Evolutionary conservation across 306 rosid genomes (phyloP).

Genomic region (Prunus dulcis): DNA sequence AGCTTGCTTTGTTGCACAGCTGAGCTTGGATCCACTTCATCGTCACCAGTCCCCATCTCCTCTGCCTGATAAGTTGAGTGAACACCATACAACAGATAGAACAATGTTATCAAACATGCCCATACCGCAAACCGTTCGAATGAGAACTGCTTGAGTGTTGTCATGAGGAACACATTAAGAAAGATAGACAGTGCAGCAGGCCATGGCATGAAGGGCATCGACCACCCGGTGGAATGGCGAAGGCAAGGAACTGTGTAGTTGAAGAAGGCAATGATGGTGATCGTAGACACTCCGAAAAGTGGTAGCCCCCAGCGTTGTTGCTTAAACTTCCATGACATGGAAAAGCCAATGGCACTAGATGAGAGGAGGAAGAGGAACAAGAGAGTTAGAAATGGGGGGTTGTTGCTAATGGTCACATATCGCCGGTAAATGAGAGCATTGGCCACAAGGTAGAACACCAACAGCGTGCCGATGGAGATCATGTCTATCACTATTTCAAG

Average conservation of each 20-base stretch:
- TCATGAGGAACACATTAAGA: constrained; percentile 78
- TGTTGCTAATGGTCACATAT: constrained; percentile 48
- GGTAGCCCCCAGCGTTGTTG: constrained; percentile 65
- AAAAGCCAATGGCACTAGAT: constrained; percentile 55
- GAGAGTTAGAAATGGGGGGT: constrained; percentile 50
- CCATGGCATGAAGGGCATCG: constrained; percentile 94
- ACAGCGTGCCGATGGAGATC: constrained; percentile 70
- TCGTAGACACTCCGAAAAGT: constrained; percentile 44
- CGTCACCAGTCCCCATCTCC: constrained; percentile 43
- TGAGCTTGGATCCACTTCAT: constrained; percentile 38
- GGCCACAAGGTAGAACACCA: constrained; percentile 92
- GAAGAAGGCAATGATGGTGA: constrained; percentile 54
- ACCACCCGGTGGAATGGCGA: constrained; percentile 40
- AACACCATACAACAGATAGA: constrained; percentile 87
- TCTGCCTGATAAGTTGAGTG: constrained; percentile 84
- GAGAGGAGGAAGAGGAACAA: constrained; percentile 71
- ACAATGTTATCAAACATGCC: constrained; percentile 59
- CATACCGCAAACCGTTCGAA: constrained; percentile 71
- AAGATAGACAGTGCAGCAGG: constrained; percentile 72
- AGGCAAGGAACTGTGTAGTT: constrained; percentile 48
- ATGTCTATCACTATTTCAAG: constrained; percentile 65
- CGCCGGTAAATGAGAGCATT: constrained; percentile 77
- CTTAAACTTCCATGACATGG: constrained; percentile 62
- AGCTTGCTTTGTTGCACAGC: constrained; percentile 50
- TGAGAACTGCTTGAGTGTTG: constrained; percentile 50